Base-by-base conservation (phyloP, 2,329 filamentous ascomycete genomes). In the Onygenales sp. region DNA sequence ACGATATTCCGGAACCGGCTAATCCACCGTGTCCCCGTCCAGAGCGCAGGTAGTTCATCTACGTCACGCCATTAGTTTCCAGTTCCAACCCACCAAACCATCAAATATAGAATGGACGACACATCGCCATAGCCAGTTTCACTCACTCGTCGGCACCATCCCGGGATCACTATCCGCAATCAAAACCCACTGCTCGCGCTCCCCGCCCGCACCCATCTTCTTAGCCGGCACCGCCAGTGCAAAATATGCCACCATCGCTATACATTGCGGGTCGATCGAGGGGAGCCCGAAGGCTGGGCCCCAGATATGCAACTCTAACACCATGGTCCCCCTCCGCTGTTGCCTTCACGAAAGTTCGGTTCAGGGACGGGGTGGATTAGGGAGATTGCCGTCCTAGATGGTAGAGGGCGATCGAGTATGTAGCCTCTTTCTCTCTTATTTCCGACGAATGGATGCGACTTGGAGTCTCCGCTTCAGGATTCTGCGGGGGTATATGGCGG, bases 261-360 rank as follows among this genome's bases (percentile, higher is more conserved):
- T 81, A 66, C 91, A 97, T 75, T 95, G 88, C 45, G 92, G 78
- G 64, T 97, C 91, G 63, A 97, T 86, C 43, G 93, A 97, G 11
- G 92, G 85, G 44, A 96, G 81, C 42, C 84, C 84, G 69, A 95
- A 95, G 42, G 88, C 91, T 52, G 89, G 85, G 49, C 91, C 91
- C 86, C 91, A 95, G 64, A 95, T 80, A 72, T 95, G 87, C 56
- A 98, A 81, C 72, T 92, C 82, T 48, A 89, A 72, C 58, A 82
- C 75, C 75, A 79, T 80, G 53, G 55, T 62, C 64, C 57, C 41
- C 14, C 11, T 31, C 9, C 27, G 27, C 31, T 33, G n/a, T 48
- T 9, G 17, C 14, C 33, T 27, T 27, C 14, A 6, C 17, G 21
- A 27, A 27, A 1, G 21, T 27, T 27, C 1, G 21, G 21, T 27